Evolutionary conservation across 495 filamentous ascomycete genomes (phyloP).

Genomic region (Tricharina praecox): DNA sequence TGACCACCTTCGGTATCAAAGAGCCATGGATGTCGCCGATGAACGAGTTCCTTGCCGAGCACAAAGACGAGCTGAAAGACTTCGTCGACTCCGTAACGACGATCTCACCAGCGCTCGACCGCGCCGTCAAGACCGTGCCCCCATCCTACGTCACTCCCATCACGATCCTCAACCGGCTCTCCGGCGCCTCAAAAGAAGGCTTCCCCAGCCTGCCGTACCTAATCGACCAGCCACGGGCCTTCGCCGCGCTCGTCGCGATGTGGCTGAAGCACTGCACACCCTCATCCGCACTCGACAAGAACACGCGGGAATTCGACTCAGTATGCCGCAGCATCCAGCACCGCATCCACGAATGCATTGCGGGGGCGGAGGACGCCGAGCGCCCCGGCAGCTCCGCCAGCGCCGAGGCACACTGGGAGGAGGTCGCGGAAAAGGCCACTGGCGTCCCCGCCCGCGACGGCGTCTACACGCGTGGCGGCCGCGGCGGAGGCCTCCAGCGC

Average conservation of each 20-base stretch:
- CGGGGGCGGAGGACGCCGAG: conserved; percentile 52
- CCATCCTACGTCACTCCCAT: conserved; percentile 86
- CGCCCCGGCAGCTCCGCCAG: conserved; percentile 35
- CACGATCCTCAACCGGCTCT: conserved; percentile 71
- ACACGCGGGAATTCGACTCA: conserved; percentile 45
- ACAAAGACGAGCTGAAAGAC: conserved; percentile 52
- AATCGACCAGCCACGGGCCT: conserved; percentile 77
- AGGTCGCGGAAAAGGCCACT: conserved; percentile 52
- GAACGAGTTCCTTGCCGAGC: conserved; percentile 54
- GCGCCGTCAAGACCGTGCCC: conserved; percentile 45
- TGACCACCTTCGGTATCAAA: conserved; percentile 84
- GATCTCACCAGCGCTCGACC: conserved; percentile 46
- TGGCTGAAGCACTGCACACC: conserved; percentile 54
- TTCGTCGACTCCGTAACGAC: conserved; percentile 77
- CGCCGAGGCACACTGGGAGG: conserved; percentile 50
- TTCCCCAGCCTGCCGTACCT: conserved; percentile 90
- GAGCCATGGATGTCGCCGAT: conserved; percentile 99
- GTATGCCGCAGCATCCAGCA: conserved; percentile 54
- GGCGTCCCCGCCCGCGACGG: conserved; percentile 23
- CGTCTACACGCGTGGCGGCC: conserved; percentile 20
- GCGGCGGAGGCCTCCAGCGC: background rate
- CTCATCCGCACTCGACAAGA: conserved; percentile 34
- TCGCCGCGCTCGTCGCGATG: conserved; percentile 69
- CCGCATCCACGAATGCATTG: conserved; percentile 51
- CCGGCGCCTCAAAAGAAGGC: conserved; percentile 69